Evolutionary conservation across 768 basidiomycete genomes (phyloP).

Genomic region (Pulveroboletus sp.): DNA sequence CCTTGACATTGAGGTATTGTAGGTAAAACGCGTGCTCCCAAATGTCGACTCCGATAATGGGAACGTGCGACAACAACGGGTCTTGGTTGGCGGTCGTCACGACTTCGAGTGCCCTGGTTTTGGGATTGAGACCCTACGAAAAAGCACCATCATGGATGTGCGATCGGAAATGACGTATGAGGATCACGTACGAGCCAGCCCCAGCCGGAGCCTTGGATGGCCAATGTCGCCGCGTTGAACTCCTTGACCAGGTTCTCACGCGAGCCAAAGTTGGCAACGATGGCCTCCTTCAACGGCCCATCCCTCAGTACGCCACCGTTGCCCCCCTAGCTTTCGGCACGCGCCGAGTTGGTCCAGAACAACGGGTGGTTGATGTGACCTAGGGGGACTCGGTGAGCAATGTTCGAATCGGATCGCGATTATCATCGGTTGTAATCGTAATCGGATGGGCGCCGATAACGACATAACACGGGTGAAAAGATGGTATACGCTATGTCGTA

Average conservation of each 20-base stretch:
- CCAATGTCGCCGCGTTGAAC: slow-evolving; percentile 82
- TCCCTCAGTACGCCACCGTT: slow-evolving; percentile 56
- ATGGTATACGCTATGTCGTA: too few species aligned
- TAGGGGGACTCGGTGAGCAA: slow-evolving; percentile 3
- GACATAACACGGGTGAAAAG: neutral
- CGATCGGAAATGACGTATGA: neutral
- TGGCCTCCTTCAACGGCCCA: slow-evolving; percentile 66
- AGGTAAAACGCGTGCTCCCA: slow-evolving; percentile 98
- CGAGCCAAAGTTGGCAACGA: slow-evolving; percentile 62
- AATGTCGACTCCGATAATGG: slow-evolving; percentile 90
- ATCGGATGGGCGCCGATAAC: slow-evolving; percentile 14
- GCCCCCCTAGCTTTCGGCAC: slow-evolving; percentile 59
- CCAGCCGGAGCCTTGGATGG: slow-evolving; percentile 93
- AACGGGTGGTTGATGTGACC: slow-evolving; percentile 94
- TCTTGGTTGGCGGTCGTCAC: slow-evolving; percentile 96
- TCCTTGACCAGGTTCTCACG: slow-evolving; percentile 72
- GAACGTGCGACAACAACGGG: slow-evolving; percentile 71
- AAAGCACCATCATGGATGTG: neutral
- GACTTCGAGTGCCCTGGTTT: slow-evolving; percentile 74
- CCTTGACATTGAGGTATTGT: slow-evolving; percentile 95
- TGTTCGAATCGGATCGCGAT: neutral
- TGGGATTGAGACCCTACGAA: slow-evolving; percentile 71
- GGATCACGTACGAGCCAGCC: slow-evolving; percentile 81
- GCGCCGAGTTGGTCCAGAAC: slow-evolving; percentile 94
- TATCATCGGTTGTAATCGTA: slow-evolving; percentile 7